These are phyloP conservation scores for Colletotrichum cereale DNA, from an alignment of 2,329 filamentous ascomycete genomes.

Conservation along the genomic window DNA sequence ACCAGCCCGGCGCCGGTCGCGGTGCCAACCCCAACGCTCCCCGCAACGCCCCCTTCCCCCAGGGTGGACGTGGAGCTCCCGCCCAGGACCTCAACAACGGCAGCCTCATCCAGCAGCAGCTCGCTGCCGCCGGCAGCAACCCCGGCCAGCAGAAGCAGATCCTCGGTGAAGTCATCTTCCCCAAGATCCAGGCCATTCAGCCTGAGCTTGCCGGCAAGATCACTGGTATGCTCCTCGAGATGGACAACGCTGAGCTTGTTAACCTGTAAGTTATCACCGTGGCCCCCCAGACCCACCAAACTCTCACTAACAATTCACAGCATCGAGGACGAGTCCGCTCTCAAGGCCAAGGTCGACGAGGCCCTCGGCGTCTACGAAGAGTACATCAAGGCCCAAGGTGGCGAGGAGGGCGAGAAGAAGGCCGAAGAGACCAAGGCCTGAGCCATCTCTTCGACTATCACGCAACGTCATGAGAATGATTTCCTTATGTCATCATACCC, in stretches of 20 bases:
- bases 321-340: constrained; percentile 88
- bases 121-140: constrained; percentile 63
- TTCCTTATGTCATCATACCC: constrained; percentile 43
- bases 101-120: constrained; percentile 68
- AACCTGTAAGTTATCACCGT: constrained; percentile 80
- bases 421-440: constrained; percentile 60
- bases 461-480: constrained; percentile 39
- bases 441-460: constrained; percentile 32
- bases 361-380: constrained; percentile 98
- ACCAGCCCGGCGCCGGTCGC: constrained; percentile 59
- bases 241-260: constrained; percentile 96
- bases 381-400: constrained; percentile 89
- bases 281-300: background rate
- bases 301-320: constrained; percentile 60
- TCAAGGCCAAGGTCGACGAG: constrained; percentile 97
- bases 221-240: constrained; percentile 99
- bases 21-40: constrained; percentile 55
- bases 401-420: constrained; percentile 66
- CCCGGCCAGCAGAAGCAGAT: constrained; percentile 97
- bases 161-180: constrained; percentile 96
- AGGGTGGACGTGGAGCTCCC: constrained; percentile 60
- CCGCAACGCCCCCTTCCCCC: constrained; percentile 59
- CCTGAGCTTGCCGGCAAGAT: constrained; percentile 98
- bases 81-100: constrained; percentile 47
- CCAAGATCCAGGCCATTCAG: constrained; percentile 96